These are phyloP conservation scores for Torulaspora pretoriensis DNA, from an alignment of 1,139 yeast species.

Conservation along the genomic window DNA sequence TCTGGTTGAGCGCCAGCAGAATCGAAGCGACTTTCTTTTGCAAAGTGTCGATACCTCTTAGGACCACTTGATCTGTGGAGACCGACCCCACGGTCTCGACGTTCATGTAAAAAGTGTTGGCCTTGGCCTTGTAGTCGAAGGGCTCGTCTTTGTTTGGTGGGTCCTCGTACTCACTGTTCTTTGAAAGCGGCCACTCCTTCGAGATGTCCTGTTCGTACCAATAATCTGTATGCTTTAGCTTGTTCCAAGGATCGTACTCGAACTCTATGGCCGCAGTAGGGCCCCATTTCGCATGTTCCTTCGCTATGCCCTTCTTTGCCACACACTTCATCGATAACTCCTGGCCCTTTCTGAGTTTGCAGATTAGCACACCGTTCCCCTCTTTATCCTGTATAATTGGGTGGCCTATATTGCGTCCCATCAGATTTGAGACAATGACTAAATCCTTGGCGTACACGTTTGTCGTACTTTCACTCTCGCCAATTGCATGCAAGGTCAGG, in stretches of 20 bases:
- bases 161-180: conserved; percentile 93
- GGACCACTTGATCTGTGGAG: conserved; percentile 83
- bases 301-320: conserved; percentile 96
- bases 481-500: conserved; percentile 77
- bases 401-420: conserved; percentile 55
- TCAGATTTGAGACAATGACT: conserved; percentile 46
- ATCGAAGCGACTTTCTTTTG: conserved; percentile 90
- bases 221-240: conserved; percentile 87
- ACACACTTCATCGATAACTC: conserved; percentile 84
- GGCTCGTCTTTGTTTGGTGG: conserved; percentile 85
- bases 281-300: conserved; percentile 98
- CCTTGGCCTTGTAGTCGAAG: conserved; percentile 81
- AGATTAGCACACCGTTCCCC: conserved; percentile 78
- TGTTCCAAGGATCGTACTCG: conserved; percentile 99
- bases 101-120: conserved; percentile 75
- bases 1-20: conserved; percentile 69
- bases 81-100: conserved; percentile 91
- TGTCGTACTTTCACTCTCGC: conserved; percentile 84
- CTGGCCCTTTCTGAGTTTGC: conserved; percentile 90
- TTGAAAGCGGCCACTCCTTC: conserved; percentile 88
- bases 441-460: conserved; percentile 87
- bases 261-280: conserved; percentile 97
- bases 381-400: conserved; percentile 80
- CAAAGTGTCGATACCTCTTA: conserved; percentile 75
- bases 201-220: conserved; percentile 93